phyloP scores from a whole-genome alignment of 805 yeast genomes.

The Ogataea dorogensis region DNA sequence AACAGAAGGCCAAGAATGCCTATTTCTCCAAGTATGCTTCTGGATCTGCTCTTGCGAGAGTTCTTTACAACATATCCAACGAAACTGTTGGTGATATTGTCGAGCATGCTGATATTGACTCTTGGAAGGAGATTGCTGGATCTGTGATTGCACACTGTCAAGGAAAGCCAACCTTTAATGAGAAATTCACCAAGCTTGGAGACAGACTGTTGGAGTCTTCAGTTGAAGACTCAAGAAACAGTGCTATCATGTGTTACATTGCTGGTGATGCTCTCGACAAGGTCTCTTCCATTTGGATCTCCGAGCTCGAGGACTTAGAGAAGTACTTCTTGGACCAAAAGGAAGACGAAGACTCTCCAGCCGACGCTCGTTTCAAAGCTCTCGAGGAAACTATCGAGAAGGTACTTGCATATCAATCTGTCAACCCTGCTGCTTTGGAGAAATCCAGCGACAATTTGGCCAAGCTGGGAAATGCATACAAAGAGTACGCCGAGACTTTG shows the following conservation, averaged over 20 bases:
- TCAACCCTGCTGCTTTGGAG: constrained; percentile 37
- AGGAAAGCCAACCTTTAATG: constrained; percentile 48
- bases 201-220: constrained; percentile 61
- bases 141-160: constrained; percentile 58
- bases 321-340: constrained; percentile 39
- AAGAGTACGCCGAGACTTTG: constrained; percentile 79
- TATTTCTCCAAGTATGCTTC: constrained; percentile 61
- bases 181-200: constrained; percentile 66
- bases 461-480: constrained; percentile 56
- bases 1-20: constrained; percentile 65
- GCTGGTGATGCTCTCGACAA: constrained; percentile 81
- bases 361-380: constrained; percentile 82
- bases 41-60: constrained; percentile 62
- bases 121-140: constrained; percentile 83
- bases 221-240: constrained; percentile 49
- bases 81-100: constrained; percentile 65
- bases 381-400: constrained; percentile 81
- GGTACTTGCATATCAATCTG: constrained; percentile 68
- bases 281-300: constrained; percentile 78
- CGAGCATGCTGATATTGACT: constrained; percentile 66
- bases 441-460: constrained; percentile 45
- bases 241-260: constrained; percentile 74
- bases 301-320: constrained; percentile 55
- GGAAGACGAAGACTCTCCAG: constrained; percentile 57
- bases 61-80: constrained; percentile 63